Conservation (phyloP, 1,139 yeast genomes). For the Lodderomyces oxycetoniae region DNA sequence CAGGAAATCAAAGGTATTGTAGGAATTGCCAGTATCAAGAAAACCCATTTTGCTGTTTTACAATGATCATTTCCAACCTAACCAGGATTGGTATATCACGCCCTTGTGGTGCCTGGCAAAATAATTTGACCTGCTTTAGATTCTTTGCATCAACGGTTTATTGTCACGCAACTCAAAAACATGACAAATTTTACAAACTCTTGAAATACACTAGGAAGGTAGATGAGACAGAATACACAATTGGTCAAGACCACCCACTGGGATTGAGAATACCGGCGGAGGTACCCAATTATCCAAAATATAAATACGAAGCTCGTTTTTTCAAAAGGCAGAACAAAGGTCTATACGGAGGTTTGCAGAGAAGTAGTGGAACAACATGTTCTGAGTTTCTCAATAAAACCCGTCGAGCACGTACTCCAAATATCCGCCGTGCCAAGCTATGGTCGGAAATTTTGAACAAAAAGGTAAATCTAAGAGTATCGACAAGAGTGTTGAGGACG, state of each 20-base stretch:
- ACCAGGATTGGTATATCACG: no score
- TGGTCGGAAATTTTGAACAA: slow-evolving; percentile 80
- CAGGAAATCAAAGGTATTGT: no score
- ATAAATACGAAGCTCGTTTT: slow-evolving; percentile 71
- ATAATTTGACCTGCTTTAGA: neutral
- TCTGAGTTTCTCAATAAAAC: slow-evolving; percentile 73
- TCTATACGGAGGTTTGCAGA: slow-evolving; percentile 82
- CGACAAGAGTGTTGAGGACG: slow-evolving; percentile 81
- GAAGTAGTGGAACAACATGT: slow-evolving; percentile 71
- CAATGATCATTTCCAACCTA: no score
- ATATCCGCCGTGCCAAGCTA: slow-evolving; percentile 64
- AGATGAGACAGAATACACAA: slow-evolving; percentile 31
- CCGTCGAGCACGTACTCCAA: slow-evolving; percentile 77
- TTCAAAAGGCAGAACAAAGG: slow-evolving; percentile 87
- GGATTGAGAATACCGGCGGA: slow-evolving; percentile 43
- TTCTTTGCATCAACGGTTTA: slow-evolving; percentile 2
- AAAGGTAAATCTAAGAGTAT: slow-evolving; percentile 53
- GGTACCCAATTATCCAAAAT: slow-evolving; percentile 59
- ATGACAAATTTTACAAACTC: slow-evolving; percentile 36
- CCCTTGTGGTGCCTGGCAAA: no score
- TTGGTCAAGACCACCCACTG: slow-evolving; percentile 32
- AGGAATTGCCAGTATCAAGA: no score
- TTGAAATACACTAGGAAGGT: slow-evolving; percentile 37
- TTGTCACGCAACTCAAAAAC: slow-evolving; percentile 4
- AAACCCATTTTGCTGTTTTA: no score